A percentile compares a stretch with the other conserved stretches of the same genome.
Conservation (phyloP, 306 rosid genomes). For the Malus orientalis region DNA sequence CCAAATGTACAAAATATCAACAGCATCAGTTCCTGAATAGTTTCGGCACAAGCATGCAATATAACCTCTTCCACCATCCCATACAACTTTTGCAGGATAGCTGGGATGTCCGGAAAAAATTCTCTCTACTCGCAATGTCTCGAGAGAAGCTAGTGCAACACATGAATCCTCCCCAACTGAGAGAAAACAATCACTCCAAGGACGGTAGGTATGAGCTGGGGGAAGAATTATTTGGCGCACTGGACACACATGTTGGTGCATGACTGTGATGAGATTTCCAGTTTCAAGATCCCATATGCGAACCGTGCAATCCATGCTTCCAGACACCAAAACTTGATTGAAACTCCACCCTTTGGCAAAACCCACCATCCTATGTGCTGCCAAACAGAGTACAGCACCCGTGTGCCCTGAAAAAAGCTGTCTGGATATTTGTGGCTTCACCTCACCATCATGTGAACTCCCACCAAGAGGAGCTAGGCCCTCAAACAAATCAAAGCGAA, state of each 20-base stretch:
- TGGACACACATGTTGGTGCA: conserved; percentile 96
- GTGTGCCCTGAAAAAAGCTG: conserved; percentile 69
- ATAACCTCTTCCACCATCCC: conserved; percentile 92
- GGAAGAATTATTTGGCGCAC: conserved; percentile 88
- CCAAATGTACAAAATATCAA: conserved; percentile 74
- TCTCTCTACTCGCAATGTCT: conserved; percentile 86
- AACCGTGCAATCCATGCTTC: conserved; percentile 85
- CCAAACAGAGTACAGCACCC: conserved; percentile 85
- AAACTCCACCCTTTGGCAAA: conserved; percentile 35
- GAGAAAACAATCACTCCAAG: conserved; percentile 88
- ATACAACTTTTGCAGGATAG: conserved; percentile 84
- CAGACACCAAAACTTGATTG: conserved; percentile 69
- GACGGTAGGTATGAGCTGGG: conserved; percentile 50
- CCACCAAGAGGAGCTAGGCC: conserved; percentile 37
- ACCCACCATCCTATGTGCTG: conserved; percentile 68
- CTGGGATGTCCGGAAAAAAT: conserved; percentile 83
- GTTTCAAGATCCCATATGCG: conserved; percentile 86
- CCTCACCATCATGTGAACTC: conserved; percentile 33
- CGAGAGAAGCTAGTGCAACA: conserved; percentile 79
- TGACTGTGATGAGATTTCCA: conserved; percentile 50
- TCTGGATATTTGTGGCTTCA: conserved; percentile 34
- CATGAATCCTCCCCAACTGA: conserved; percentile 96
- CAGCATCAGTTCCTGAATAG: conserved; percentile 52
- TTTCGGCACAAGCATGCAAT: conserved; percentile 72
- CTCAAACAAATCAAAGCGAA: conserved; percentile 58